Base-by-base conservation (phyloP, 1,284 basidiomycete species). In the Sanghuangporus baumii region DNA sequence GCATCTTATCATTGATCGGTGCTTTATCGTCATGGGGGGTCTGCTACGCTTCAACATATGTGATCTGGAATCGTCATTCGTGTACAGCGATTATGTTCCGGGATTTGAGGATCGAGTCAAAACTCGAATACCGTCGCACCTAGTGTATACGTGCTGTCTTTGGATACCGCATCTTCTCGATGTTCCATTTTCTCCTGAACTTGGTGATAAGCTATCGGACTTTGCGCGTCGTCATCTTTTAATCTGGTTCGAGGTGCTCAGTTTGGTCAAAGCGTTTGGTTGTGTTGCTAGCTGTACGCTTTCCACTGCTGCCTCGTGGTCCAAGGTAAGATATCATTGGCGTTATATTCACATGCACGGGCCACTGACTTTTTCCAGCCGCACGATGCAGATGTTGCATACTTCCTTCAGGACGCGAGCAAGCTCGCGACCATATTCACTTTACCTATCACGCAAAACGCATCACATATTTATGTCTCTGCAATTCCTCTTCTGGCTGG, bases 11-110 rank as follows among this genome's bases (percentile, higher is more conserved):
- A 23, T 31, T 8, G 26, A 20, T 8, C 38, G 20, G 3, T 59
- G 61, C 34, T 59, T 62, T 31, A 7, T 6, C 2, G 26, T 62
- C 36, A 57, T 62, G 61, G 23, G 47, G 12, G 34, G 20, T 14
- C 62, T 68, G 38, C 65, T 72, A 26, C 61, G 67, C 43, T 69
- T 68, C 54, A 65, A 41, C 55, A 57, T 65, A 9, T 63, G 54
- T 43, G 23, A 60, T 23, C 50, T 60, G n/a, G 34, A 55, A n/a
- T 31, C 63, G 18, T 63, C 63, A 7, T 59, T 48, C 26, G 31
- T 52, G 9, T 12, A 4, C 18, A 63, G 52, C 26, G 43, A 52
- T 14, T 26, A 59, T 26, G n/a, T 60, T 16, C n/a, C 31, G 8
- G 51, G 59, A 9, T 41, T 60, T 37, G 38, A 40, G n/a, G 37